Base-by-base conservation (phyloP, 1,284 basidiomycete genomes). In the Pascua guehoae region DNA sequence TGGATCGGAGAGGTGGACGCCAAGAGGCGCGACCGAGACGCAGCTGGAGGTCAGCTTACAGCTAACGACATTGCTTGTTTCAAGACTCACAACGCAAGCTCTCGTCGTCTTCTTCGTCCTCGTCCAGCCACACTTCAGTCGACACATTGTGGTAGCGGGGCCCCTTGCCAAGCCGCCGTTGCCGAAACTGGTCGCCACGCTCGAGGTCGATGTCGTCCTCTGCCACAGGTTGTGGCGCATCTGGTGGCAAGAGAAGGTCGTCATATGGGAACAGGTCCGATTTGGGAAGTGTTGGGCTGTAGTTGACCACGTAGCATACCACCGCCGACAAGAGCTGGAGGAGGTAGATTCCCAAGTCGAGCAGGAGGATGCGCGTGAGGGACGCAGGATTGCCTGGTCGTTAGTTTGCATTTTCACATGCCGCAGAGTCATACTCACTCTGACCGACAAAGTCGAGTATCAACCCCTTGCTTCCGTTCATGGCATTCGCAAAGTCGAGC, bases 391-490 rank as follows among this genome's bases (percentile, higher is more conserved):
- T 64, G 2, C 65, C 74, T 74, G 51, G 8, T 39, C 12, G 39
- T 52, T 16, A 50, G 51, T 14, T 16, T 16, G 9, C 24, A 12
- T 24, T 18, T 1, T 32, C 32, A 12, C 1, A n/a, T 2, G 18
- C 32, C 5, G 36, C 15, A 37, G 17, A 5, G 16, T 39, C 15
- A 4, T 37, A 68, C 70, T 52, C 56, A 74, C 74, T 58, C 52
- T 75, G 70, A 2, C 74, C 74, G 2, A 75, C 67, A 51, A 76
- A 76, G 51, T 76, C 74, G 38, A 76, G 60, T 17, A 76, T 58
- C 39, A 75, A 14, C 2, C 70, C 69, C 48, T 70, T 72, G 8
- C 64, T 64, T 39, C 66, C 66, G 52, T 66, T 64, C 62, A 63
- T 58, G 1, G 66, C 69, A 4, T 61, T 57, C 8, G 53, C 54